Evolutionary conservation across 768 basidiomycete species (phyloP).

Genomic region (Sporobolomyces pararoseus): DNA sequence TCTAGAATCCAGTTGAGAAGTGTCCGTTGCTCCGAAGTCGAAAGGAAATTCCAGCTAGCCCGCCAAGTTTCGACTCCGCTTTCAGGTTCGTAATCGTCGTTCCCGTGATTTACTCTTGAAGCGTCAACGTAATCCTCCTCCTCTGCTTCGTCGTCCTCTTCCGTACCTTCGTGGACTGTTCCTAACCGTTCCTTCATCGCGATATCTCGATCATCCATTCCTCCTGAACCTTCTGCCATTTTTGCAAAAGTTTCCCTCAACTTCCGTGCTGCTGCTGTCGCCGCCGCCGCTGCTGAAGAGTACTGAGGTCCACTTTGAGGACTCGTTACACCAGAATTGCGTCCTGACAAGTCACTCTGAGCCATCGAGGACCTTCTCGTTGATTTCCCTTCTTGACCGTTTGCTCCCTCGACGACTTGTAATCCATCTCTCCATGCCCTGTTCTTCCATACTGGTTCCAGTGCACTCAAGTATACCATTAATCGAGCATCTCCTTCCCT

Average conservation of each 20-base stretch:
- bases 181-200: slow-evolving; percentile 3
- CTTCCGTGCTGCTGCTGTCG: neutral
- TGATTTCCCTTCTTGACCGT: slow-evolving; percentile 6
- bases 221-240: neutral
- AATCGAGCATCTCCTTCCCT: neutral
- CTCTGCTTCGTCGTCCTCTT: slow-evolving; percentile 18
- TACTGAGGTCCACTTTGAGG: neutral
- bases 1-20: slow-evolving; percentile 28
- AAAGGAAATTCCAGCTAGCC: slow-evolving; percentile 13
- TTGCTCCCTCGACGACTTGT: slow-evolving; percentile 8
- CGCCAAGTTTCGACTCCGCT: slow-evolving; percentile 18
- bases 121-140: slow-evolving; percentile 8
- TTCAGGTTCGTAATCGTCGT: slow-evolving; percentile 15
- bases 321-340: neutral
- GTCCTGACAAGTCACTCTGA: neutral
- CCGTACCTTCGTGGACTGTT: slow-evolving; percentile 14
- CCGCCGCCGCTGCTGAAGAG: neutral
- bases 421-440: slow-evolving; percentile 24
- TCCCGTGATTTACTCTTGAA: neutral
- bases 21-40: slow-evolving; percentile 3
- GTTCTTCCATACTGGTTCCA: slow-evolving; percentile 30
- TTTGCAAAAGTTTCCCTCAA: slow-evolving; percentile 20
- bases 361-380: slow-evolving; percentile 1
- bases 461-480: neutral
- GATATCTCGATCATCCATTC: neutral